phyloP scores from a whole-genome alignment of 2,329 filamentous ascomycete genomes.

The Arthrobotrys iridis region DNA sequence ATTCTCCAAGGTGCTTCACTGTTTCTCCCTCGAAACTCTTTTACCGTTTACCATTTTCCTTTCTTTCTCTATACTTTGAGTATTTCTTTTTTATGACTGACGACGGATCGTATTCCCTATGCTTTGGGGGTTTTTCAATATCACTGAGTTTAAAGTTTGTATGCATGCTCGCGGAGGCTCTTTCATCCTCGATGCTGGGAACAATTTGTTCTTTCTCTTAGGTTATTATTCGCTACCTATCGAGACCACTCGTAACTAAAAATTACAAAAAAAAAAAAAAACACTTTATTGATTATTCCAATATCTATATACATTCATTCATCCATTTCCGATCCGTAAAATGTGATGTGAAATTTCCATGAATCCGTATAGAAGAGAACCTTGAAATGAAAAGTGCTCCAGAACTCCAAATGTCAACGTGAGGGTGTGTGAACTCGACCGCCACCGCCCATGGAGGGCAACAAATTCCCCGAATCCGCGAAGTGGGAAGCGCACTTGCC shows the following conservation, averaged over 20 bases:
- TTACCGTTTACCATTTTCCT: not conserved
- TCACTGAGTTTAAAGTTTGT: conserved; percentile 22
- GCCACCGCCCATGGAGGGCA: too few species aligned
- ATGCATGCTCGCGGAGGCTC: conserved; percentile 35
- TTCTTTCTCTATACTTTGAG: not conserved
- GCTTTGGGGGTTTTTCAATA: not conserved
- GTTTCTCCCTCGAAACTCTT: not conserved
- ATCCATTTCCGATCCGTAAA: too few species aligned
- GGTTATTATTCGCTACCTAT: conserved; percentile 55
- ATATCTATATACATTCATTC: not conserved
- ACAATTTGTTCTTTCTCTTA: conserved; percentile 30
- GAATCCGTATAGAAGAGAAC: too few species aligned
- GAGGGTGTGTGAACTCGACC: too few species aligned
- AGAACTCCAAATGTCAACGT: too few species aligned
- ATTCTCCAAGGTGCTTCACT: conserved; percentile 1
- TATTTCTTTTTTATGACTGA: conserved; percentile 34
- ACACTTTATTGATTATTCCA: conserved; percentile 12
- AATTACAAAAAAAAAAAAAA: conserved; percentile 7
- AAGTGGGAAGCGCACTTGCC: not conserved
- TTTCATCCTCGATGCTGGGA: not conserved
- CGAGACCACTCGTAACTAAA: not conserved
- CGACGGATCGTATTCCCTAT: conserved; percentile 9
- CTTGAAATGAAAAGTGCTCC: too few species aligned
- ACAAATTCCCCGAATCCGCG: too few species aligned
- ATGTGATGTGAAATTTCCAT: too few species aligned